phyloP scores from a whole-genome alignment of 345 rosid genomes.

The Alliaria petiolata region DNA sequence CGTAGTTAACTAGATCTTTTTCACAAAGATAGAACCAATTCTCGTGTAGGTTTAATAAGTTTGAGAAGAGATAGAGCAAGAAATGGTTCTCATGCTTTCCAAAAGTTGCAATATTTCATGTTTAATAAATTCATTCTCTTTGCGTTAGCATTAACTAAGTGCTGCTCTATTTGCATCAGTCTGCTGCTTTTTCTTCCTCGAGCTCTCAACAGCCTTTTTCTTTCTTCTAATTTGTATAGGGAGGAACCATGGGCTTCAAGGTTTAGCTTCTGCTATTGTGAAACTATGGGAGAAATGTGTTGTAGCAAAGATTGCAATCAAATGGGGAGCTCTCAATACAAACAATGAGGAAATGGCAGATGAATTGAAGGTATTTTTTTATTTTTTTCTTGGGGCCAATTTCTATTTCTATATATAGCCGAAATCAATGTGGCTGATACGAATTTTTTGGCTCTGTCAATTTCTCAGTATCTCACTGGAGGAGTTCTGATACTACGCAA shows the following conservation, averaged over 20 bases:
- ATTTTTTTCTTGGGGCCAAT: background rate
- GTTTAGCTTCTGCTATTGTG: slow-evolving; percentile 72
- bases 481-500: slow-evolving; percentile 73
- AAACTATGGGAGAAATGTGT: slow-evolving; percentile 76
- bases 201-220: slow-evolving; percentile 11
- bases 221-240: slow-evolving; percentile 40
- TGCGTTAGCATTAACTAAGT: background rate
- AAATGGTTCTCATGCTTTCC: background rate
- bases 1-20: background rate
- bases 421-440: background rate
- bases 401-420: background rate
- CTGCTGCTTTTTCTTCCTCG: background rate
- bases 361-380: slow-evolving; percentile 53
- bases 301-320: slow-evolving; percentile 78
- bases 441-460: background rate
- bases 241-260: slow-evolving; percentile 76
- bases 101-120: background rate
- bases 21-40: background rate
- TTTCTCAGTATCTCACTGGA: slow-evolving; percentile 68
- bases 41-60: background rate
- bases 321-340: slow-evolving; percentile 75
- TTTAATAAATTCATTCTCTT: background rate
- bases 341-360: slow-evolving; percentile 79
- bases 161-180: slow-evolving; percentile 6
- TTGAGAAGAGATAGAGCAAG: background rate